These are phyloP conservation scores for Trypanosomatidae sp. DNA, from an alignment of 208 protist species.

Conservation along the genomic window DNA sequence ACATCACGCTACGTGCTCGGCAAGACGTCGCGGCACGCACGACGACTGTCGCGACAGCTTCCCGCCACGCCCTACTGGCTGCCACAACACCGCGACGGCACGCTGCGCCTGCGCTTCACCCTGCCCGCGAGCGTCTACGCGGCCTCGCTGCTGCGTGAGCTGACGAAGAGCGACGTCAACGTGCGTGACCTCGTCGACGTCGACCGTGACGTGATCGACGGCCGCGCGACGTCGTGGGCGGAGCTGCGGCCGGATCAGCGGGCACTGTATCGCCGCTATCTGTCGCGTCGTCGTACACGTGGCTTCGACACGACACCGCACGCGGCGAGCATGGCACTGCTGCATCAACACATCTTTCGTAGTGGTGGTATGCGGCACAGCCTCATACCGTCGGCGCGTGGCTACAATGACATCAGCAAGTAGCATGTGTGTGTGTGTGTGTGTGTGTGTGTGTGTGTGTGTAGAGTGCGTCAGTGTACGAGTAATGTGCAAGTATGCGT, in stretches of 20 bases:
- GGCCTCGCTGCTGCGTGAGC: slow-evolving; percentile 64
- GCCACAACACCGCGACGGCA: slow-evolving; percentile 31
- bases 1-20: background rate
- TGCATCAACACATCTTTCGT: slow-evolving; percentile 84
- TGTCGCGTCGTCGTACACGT: slow-evolving; percentile 50
- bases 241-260: slow-evolving; percentile 35
- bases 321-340: slow-evolving; percentile 52
- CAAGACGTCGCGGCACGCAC: slow-evolving; percentile 1
- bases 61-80: slow-evolving; percentile 65
- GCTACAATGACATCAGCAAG: slow-evolving; percentile 27
- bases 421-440: slow-evolving; percentile 1
- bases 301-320: slow-evolving; percentile 25
- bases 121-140: slow-evolving; percentile 59
- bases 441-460: no score
- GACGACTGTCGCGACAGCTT: slow-evolving; percentile 8
- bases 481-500: no score
- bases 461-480: no score
- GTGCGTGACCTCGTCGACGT: slow-evolving; percentile 62
- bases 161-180: slow-evolving; percentile 79
- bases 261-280: slow-evolving; percentile 23
- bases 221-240: slow-evolving; percentile 20
- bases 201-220: slow-evolving; percentile 23
- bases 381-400: slow-evolving; percentile 65
- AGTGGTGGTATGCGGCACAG: slow-evolving; percentile 56
- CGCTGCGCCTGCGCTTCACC: slow-evolving; percentile 36